phyloP scores from a whole-genome alignment of 768 basidiomycete genomes.

The Mycena indigotica region DNA sequence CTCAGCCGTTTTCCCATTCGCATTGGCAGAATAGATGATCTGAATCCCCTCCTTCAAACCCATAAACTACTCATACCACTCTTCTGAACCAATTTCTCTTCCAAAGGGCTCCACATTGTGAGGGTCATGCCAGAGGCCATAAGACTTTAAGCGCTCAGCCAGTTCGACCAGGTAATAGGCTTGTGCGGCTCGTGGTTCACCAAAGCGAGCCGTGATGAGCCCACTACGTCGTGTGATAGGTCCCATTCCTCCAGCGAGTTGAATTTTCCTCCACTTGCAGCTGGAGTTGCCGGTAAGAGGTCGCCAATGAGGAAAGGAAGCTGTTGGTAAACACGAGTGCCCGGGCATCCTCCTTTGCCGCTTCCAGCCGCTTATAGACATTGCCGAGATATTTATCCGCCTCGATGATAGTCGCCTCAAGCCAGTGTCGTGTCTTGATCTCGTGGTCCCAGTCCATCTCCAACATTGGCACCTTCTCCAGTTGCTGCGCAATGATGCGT shows the following conservation, averaged over 20 bases:
- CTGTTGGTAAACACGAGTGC: background rate
- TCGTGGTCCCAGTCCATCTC: background rate
- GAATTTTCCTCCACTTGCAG: no score
- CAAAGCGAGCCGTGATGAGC: background rate
- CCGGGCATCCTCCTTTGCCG: background rate
- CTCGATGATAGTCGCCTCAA: background rate
- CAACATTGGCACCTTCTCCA: background rate
- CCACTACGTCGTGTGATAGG: background rate
- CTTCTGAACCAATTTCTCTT: background rate
- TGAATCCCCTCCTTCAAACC: background rate
- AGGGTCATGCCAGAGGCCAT: no score
- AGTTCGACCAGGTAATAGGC: no score
- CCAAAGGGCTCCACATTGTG: no score
- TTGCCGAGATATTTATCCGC: background rate
- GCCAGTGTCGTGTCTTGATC: background rate
- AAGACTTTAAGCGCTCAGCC: no score
- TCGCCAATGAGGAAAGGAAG: background rate
- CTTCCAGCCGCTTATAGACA: background rate
- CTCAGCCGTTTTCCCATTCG: background rate
- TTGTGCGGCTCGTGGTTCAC: background rate
- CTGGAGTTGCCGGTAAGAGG: no score
- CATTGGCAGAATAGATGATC: background rate
- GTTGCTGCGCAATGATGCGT: background rate
- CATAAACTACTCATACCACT: background rate
- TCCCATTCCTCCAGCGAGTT: no score